These are phyloP conservation scores for Avena eriantha DNA, from an alignment of 176 grass and related monocot genomes.

Conservation along the genomic window DNA sequence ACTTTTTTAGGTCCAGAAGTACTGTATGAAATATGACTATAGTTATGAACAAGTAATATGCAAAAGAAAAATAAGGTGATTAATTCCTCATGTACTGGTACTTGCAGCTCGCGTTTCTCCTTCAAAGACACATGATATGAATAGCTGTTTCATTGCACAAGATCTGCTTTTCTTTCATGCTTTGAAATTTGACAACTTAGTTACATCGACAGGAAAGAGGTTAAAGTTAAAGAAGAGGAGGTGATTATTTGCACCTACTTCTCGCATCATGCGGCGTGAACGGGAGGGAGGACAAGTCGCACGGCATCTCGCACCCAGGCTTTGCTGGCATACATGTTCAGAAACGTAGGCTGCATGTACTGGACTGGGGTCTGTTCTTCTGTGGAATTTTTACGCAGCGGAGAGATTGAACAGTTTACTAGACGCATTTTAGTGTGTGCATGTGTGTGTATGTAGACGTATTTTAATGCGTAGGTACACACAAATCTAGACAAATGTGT, in stretches of 20 bases:
- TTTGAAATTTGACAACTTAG: background rate
- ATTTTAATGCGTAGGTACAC: no score
- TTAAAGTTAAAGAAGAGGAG: conserved; percentile 59
- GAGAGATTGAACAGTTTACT: no score
- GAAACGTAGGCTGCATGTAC: background rate
- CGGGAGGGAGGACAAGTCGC: background rate
- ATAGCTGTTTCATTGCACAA: background rate
- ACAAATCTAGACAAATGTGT: no score
- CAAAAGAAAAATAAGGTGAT: background rate
- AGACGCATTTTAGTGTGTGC: no score
- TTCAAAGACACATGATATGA: background rate
- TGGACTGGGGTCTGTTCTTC: no score
- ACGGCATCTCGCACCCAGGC: no score
- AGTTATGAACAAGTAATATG: background rate
- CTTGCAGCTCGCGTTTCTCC: background rate
- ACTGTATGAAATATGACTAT: background rate
- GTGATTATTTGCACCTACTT: conserved; percentile 89
- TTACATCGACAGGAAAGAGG: conserved; percentile 76
- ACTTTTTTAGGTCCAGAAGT: background rate
- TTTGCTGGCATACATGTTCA: background rate
- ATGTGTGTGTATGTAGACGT: no score
- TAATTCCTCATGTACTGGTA: background rate
- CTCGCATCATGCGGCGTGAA: conserved; percentile 49
- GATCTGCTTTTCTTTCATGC: background rate
- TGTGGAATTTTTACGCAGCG: background rate